Evolutionary conservation across 306 rosid species (phyloP).

Genomic region (Malus sylvestris): DNA sequence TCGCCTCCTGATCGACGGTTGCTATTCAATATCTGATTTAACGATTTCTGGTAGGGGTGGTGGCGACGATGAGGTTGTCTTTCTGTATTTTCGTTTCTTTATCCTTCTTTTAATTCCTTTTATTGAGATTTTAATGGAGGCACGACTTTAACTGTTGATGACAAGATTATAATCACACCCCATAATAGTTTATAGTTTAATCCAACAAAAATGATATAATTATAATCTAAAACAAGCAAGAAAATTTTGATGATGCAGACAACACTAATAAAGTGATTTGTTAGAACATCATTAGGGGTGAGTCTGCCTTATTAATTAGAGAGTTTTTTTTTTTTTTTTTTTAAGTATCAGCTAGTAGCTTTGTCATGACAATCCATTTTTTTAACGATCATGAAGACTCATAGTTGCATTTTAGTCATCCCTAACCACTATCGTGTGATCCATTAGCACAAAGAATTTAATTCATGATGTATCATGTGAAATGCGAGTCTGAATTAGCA

Average conservation of each 20-base stretch:
- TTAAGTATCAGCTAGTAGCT: too few species aligned
- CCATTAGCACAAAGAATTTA: too few species aligned
- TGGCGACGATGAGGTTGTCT: neutral
- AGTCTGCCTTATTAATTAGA: too few species aligned
- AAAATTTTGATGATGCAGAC: neutral
- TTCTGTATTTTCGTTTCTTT: neutral
- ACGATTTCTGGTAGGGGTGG: neutral
- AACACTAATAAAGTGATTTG: neutral
- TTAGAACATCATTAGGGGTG: too few species aligned
- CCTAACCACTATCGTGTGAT: too few species aligned
- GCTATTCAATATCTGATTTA: neutral
- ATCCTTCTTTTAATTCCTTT: neutral
- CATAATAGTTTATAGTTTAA: neutral
- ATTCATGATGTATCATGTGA: too few species aligned
- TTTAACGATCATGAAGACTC: accelerated
- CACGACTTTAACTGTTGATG: neutral
- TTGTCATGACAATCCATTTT: too few species aligned
- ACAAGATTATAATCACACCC: neutral
- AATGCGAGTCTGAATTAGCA: too few species aligned
- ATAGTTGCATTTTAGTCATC: accelerated
- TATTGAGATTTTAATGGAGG: neutral
- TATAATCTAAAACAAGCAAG: neutral
- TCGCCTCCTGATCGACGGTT: neutral
- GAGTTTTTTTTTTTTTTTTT: too few species aligned
- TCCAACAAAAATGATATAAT: too few species aligned